Evolutionary conservation across 2,329 filamentous ascomycete genomes (phyloP), one percentile per base, ranked within the genome.

Genomic region (Apiospora saccharicola): DNA sequence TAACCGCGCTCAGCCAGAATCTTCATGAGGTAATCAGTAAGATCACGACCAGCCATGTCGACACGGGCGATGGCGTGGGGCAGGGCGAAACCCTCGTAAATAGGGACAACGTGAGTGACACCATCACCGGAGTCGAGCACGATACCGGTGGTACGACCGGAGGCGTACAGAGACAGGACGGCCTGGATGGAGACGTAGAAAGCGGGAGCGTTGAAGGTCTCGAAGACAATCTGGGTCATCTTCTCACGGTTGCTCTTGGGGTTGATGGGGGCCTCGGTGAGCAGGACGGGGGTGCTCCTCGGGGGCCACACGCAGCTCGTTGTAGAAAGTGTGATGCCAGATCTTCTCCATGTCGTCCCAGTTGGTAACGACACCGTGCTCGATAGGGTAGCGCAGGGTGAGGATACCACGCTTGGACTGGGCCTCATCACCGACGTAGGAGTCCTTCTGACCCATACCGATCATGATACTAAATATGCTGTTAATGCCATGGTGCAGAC

Each of bases 271-370:
- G 96, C 96, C 90, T 99, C 96, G 81, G 96, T 99, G 86, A 99
- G 91, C 84, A 99, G 92, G 85, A 98, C 95, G 82, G 96, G 96
- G 96, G 92, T 99, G 96, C 93, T 99, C 96, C 91, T 99, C 96
- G 81, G 96, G 96, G 82, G 96, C 96, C 78, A 99, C 96, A 96
- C 96, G 96, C 84, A 99, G 91, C 91, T 99, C 96, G 90, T 99
- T 99, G 94, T 98, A 99, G 92, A 99, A 99, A 85, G 96, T 98
- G 94, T 99, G 96, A 88, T 99, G 96, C 96, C 96, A 99, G 82
- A 99, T 98, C 93, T 98, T 98, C 91, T 98, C 96, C 96, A 98
- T 98, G 87, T 98, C 96, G 86, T 99, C 96, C 96, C 96, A 99
- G 94, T 98, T 98, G 89, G 96, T 99, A 85, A 99, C 96, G 82